Conservation (phyloP, 257 asterid genomes). For the Craterostigma plantagineum region DNA sequence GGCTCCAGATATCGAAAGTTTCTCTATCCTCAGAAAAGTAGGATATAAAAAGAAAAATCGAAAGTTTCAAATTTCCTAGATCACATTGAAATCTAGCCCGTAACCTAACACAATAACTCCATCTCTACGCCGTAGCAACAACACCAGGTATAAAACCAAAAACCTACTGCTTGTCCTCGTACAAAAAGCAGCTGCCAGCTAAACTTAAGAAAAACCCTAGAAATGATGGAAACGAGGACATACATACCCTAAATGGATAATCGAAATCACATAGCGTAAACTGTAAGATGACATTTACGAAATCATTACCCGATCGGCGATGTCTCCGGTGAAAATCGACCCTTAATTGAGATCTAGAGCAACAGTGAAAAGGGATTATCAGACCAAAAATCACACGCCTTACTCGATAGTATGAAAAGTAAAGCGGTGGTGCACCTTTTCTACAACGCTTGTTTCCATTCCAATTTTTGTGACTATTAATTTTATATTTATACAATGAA, state of each 20-base stretch:
- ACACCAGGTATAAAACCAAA: background rate
- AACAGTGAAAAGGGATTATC: background rate
- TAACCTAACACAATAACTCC: too few relatives aligned
- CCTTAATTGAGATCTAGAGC: constrained; percentile 8
- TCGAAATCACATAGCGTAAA: constrained; percentile 1
- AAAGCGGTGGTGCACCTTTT: constrained; percentile 6
- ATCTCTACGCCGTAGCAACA: too few relatives aligned
- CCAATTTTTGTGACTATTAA: too few relatives aligned
- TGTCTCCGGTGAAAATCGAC: constrained; percentile 9
- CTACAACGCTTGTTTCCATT: background rate
- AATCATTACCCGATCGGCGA: constrained; percentile 16
- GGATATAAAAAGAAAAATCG: too few relatives aligned
- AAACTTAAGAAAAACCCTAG: constrained; percentile 15
- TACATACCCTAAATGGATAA: background rate
- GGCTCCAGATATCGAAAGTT: background rate
- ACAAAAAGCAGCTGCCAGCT: background rate
- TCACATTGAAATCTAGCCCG: too few relatives aligned
- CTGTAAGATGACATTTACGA: background rate
- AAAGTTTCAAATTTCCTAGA: too few relatives aligned
- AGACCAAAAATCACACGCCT: constrained; percentile 10
- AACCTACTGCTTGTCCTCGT: background rate
- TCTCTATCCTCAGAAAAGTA: background rate
- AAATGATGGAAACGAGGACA: constrained; percentile 3
- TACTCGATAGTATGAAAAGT: constrained; percentile 11
- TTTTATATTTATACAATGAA: too few relatives aligned